These are phyloP conservation scores for Yarrowia keelungensis DNA, from an alignment of 805 yeast genomes.

Conservation along the genomic window DNA sequence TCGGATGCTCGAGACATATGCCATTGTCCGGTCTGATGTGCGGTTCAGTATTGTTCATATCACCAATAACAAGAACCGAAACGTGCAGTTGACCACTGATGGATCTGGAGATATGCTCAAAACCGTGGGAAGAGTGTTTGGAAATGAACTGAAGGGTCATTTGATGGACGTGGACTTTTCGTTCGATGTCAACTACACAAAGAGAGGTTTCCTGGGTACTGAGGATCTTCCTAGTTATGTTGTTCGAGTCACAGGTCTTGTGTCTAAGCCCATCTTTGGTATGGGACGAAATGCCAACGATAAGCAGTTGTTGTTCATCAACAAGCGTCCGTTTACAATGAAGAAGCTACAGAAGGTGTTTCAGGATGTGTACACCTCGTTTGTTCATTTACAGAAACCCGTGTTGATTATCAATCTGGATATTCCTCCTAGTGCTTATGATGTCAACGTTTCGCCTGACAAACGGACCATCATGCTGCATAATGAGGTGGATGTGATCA, in stretches of 20 bases:
- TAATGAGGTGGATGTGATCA: slow-evolving; percentile 66
- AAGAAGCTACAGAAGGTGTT: slow-evolving; percentile 63
- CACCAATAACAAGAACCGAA: slow-evolving; percentile 57
- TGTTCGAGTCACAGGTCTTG: slow-evolving; percentile 58
- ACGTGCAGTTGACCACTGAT: slow-evolving; percentile 63
- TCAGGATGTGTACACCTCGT: slow-evolving; percentile 75
- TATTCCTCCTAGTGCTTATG: slow-evolving; percentile 59
- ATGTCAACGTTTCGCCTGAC: slow-evolving; percentile 92
- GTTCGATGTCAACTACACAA: slow-evolving; percentile 36
- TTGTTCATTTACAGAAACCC: slow-evolving; percentile 77
- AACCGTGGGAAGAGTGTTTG: slow-evolving; percentile 73
- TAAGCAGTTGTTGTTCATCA: slow-evolving; percentile 76
- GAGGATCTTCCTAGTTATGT: slow-evolving; percentile 19
- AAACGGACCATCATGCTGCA: slow-evolving; percentile 75
- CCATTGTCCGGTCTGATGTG: slow-evolving; percentile 63
- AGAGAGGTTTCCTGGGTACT: background rate
- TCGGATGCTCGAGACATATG: slow-evolving; percentile 67
- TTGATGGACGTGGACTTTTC: slow-evolving; percentile 58
- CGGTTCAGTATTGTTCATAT: slow-evolving; percentile 67
- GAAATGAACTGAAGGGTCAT: slow-evolving; percentile 67
- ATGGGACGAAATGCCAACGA: slow-evolving; percentile 74
- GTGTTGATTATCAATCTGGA: slow-evolving; percentile 66
- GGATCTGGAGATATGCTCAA: slow-evolving; percentile 58
- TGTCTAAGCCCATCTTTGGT: slow-evolving; percentile 82
- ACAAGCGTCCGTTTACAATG: slow-evolving; percentile 73